Evolutionary conservation across 2,329 filamentous ascomycete species (phyloP), one percentile per base, ranked within the genome.

Genomic region (Myriosclerotinia duriaeana): DNA sequence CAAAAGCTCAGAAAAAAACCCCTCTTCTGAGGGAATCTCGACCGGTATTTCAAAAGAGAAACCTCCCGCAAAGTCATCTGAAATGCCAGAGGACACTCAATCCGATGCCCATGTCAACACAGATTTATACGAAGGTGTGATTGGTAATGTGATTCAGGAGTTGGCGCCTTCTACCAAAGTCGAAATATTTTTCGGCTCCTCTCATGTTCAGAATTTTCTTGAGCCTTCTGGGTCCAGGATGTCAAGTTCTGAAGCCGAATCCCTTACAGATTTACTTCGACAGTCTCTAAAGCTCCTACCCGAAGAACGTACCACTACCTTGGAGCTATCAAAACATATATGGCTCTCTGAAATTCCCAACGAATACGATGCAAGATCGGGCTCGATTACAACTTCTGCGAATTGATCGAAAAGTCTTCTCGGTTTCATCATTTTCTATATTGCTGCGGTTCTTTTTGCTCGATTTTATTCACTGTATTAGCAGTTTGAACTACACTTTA

Each of bases 11-110:
- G 68, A 65, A 14, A 71, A 71, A 34, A 69, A 64, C 17, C 65
- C 67, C 3, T 69, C 70, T 9, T 71, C 70, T 3, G 70, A 71
- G 60, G 69, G 70, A 30, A 52, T 71, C 14, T 67, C 67, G 6
- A 68, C 63, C 11, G 64, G 34, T 26, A 8, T 3, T 14, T 22
- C n/a, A n/a, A 17, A 17, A 20, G n/a, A 30, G 8, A 55, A 26
- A 38, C 11, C 14, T 30, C 15, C 2, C 11, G 30, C 26, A 6
- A 34, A 6, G 22, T 22, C 48, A 2, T 3, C 38, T 20, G 30
- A 5, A 20, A 15, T 20, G 12, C 8, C n/a, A 11, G 40, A 52
- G 38, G 15, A 53, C 2, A 1, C 5, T 20, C 3, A 26, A 20
- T 12, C 8, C 2, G 12, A 40, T 20, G 2, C 5, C 8, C 34